Base-by-base conservation (phyloP, 2,329 filamentous ascomycete genomes). In the Atkinsonella hypoxylon region DNA sequence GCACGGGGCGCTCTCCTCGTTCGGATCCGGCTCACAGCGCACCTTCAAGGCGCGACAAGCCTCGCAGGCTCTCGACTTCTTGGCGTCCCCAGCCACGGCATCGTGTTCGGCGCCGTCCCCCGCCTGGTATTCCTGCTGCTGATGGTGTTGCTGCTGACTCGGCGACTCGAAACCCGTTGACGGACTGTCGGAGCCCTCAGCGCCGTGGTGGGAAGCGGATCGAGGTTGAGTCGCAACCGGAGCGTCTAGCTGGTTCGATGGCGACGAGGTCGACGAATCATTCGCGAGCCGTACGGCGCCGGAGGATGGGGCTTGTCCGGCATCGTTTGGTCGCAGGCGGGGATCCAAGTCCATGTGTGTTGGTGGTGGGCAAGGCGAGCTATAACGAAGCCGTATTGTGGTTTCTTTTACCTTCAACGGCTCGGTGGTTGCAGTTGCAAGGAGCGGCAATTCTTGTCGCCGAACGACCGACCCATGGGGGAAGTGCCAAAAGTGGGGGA, bases 31-130 rank as follows among this genome's bases (percentile, higher is more conserved):
- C 61, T 95, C 89, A 69, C 89, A 95, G 57, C 88, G 85, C 53
- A 95, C 89, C 65, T 89, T 89, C 48, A 89, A 71, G 22, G 81
- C 79, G 44, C 85, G 81, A 62, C 85, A 89, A 2, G 83, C 81
- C 63, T 89, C 85, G 65, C 85, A 89, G 34, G 85, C 85, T 30
- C 85, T 77, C 4, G 81, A 75, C 51, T 85, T 79, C 64, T 85
- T 87, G 34, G 78, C 69, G 41, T 85, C 82, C 48, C 51, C 57
- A 30, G 59, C 63, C 32, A 58, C 59, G 31, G 57, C 60, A 30
- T 52, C 47, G 18, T 50, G 45, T 9, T 38, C 48, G 15, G 13
- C 17, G 40, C 34, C 48, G n/a, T 50, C 38, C 12, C 41, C 12
- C 30, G 36, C 12, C 6, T 47, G 17, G 32, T 26, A 6, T 12